Base-by-base conservation (phyloP, 2,329 filamentous ascomycete genomes). In the Fusarium bulbicola region DNA sequence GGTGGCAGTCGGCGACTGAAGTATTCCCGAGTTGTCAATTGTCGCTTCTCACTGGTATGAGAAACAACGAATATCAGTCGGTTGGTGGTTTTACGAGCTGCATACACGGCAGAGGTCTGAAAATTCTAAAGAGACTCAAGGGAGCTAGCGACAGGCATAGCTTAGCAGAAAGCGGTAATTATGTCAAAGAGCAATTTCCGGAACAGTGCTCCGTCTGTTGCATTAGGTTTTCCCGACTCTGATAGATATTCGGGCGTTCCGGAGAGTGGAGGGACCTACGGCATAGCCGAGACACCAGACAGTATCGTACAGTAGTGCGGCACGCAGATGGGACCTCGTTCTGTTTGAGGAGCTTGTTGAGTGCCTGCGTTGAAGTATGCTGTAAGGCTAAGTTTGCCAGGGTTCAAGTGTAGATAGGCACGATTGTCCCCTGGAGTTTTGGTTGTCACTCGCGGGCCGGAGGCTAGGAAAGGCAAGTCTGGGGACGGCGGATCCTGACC, bases 231-330 rank as follows among this genome's bases (percentile, higher is more conserved):
- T 36, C 45, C 54, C 30, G 15, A 43, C 56, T 37, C 14, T 52
- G 45, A 62, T 26, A 62, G 40, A 34, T 57, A 54, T 54, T 69
- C 71, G 71, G 71, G 58, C 61, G 28, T 64, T 39, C 71, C 71
- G 71, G 63, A 58, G 59, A 61, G 66, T 71, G 71, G 57, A 68
- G 57, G 57, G 43, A 24, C 49, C 49, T 56, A 56, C 71, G 71
- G 71, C 40, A 61, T 59, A 65, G 67, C 67, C 71, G 71, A 73
- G 53, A 72, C 56, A 40, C 46, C 59, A 73, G 21, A 34, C 34
- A 57, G 21, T 57, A 47, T 30, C 40, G 20, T 58, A 61, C 56
- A 56, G 66, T 66, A 66, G 61, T 46, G 61, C 40, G 34, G 46
- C 40, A 69, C 43, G 15, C 28, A 68, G 56, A 47, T 37, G 52